These are phyloP conservation scores for Pseudonitzschia pungens DNA, from an alignment of 108 stramenopile genomes.

Conservation along the genomic window DNA sequence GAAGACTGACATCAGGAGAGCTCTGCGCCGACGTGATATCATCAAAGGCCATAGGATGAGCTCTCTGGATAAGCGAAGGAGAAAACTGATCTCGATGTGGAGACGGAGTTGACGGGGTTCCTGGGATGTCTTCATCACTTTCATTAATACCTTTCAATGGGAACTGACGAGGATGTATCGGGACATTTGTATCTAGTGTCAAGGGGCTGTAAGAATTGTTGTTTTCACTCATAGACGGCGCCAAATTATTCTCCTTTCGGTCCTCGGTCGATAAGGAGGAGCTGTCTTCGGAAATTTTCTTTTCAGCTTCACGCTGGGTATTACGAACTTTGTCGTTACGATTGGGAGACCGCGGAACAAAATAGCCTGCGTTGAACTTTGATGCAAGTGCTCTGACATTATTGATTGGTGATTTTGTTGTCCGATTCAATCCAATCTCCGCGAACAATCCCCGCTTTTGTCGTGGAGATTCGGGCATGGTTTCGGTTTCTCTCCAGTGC, in stretches of 20 bases:
- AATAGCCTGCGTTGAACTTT: neutral
- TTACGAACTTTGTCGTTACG: neutral
- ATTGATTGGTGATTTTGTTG: neutral
- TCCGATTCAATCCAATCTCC: neutral
- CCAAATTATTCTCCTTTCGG: neutral
- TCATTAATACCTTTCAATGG: neutral
- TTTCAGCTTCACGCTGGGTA: neutral
- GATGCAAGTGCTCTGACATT: neutral
- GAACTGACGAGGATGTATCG: slow-evolving; percentile 6
- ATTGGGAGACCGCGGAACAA: neutral
- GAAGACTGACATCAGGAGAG: neutral
- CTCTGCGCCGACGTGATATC: neutral
- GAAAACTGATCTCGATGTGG: neutral
- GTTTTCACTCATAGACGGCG: neutral
- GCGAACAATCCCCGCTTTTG: neutral
- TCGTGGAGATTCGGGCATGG: neutral
- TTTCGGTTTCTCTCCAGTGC: neutral
- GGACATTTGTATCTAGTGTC: neutral
- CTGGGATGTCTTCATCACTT: neutral
- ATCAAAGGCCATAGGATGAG: neutral
- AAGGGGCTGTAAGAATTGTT: neutral
- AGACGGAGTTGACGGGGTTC: neutral
- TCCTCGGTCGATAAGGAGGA: neutral
- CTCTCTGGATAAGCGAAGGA: neutral
- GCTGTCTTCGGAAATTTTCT: neutral